phyloP scores from a whole-genome alignment of 2,329 filamentous ascomycete genomes.

The Alternaria sp. region DNA sequence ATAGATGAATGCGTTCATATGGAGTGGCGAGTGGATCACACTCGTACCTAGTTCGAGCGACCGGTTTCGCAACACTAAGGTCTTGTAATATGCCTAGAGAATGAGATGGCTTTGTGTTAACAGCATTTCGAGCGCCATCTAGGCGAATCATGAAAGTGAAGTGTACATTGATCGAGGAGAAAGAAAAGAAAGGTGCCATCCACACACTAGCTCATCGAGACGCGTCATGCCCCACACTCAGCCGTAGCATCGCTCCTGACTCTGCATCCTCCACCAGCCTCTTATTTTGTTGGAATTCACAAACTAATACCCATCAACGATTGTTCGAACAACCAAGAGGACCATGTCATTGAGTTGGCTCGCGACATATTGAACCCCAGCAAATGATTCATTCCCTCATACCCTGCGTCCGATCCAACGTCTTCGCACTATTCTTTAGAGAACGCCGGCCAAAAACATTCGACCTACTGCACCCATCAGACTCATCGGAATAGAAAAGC shows the following conservation, averaged over 20 bases:
- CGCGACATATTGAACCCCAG: no score
- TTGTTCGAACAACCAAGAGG: not conserved
- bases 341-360: not conserved
- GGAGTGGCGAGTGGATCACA: not conserved
- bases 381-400: not conserved
- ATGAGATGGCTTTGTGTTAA: not conserved
- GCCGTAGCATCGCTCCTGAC: not conserved
- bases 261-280: not conserved
- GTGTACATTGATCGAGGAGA: not conserved
- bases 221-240: conserved; percentile 13
- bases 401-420: not conserved
- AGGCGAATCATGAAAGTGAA: not conserved
- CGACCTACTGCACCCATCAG: not conserved
- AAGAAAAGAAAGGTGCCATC: not conserved
- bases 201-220: conserved; percentile 1
- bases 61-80: conserved; percentile 2
- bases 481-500: conserved; percentile 3
- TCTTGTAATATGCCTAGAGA: conserved; percentile 8
- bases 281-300: not conserved
- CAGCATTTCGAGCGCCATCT: not conserved
- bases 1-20: conserved; percentile 1
- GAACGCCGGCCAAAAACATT: not conserved
- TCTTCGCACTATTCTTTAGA: not conserved
- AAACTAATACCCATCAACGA: not conserved
- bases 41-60: conserved; percentile 2